Percentiles rank a stretch among this genome's conserved stretches.
Conservation (phyloP, 2,329 filamentous ascomycete genomes). For the Microcyclospora tardicrescens region DNA sequence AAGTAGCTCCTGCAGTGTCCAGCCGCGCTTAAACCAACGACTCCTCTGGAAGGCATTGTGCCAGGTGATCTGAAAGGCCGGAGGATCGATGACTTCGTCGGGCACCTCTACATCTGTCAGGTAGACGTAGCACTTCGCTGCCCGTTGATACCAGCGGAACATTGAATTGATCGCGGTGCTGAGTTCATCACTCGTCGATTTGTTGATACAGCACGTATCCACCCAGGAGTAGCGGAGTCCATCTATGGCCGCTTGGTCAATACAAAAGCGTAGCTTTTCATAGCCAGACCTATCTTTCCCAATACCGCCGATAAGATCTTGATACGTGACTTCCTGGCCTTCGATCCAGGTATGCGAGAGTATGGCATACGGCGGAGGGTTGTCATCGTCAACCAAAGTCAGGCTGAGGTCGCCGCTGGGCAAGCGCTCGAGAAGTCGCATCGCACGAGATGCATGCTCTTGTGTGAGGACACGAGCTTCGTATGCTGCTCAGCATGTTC, state of each 20-base stretch:
- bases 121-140: conserved; percentile 9
- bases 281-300: not conserved
- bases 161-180: conserved; percentile 10
- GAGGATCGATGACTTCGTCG: not conserved
- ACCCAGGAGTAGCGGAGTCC: conserved; percentile 11
- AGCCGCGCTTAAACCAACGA: conserved; percentile 9
- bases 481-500: too few species aligned
- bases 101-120: conserved; percentile 4
- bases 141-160: conserved; percentile 10
- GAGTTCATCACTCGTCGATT: conserved; percentile 7
- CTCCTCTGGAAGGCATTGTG: conserved; percentile 1
- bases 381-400: not conserved
- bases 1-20: conserved; percentile 11
- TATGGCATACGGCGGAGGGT: conserved; percentile 19
- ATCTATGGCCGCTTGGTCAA: conserved; percentile 9
- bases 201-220: conserved; percentile 15
- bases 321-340: conserved; percentile 16
- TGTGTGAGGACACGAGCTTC: too few species aligned
- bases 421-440: too few species aligned
- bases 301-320: conserved; percentile 1
- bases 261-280: conserved; percentile 11
- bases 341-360: conserved; percentile 24
- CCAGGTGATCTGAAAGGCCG: not conserved
- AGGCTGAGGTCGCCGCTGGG: too few species aligned
- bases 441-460: too few species aligned